Evolutionary conservation across 2,329 filamentous ascomycete species (phyloP), one percentile per base, ranked within the genome.

Genomic region (Amauroascus verrucosus): DNA sequence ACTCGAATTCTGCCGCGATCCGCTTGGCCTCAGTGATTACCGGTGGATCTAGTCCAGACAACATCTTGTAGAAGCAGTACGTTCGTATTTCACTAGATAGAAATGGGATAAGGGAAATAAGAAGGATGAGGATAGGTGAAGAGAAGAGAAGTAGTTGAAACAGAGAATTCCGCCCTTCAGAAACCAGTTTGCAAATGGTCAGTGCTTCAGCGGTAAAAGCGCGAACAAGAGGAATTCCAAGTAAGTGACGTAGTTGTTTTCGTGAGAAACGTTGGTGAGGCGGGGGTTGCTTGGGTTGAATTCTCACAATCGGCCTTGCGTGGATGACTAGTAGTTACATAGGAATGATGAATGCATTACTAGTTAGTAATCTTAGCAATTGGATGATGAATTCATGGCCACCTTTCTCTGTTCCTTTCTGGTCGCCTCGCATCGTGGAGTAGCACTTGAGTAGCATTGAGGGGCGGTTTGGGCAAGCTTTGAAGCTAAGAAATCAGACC

Each of bases 1-100:
- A 91, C 52, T 95, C 87, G 72, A 97, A 97, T 70, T 93, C 82
- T 62, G 80, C 80, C 63, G 87, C 86, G 64, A 96, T 82, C 65
- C 81, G 81, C 77, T 83, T 83, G 56, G 89, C 88, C 72, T 91
- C 86, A 58, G 83, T 78, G 59, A 79, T 69, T 56, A 84, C 57
- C 33, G 65, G 58, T 51, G 64, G 62, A 44, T 68, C 64, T 16
- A 53, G 37, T 28, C 46, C 16, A 6, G 44, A 50, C 28, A 40
- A 44, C 53, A 54, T 57, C 9, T 54, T 54, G 28, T 22, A 28
- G 14, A 22, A 8, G 43, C 32, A 46, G 26, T 26, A 24, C 16
- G 9, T 44, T 14, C 16, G 48, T 33, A 41, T 5, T 22, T 41
- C 4, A 9, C 7, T 22, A 8, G 38, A 13, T 41, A 38, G 35